phyloP scores from a whole-genome alignment of 129 eudicot species.

The Escallonia herrerae region DNA sequence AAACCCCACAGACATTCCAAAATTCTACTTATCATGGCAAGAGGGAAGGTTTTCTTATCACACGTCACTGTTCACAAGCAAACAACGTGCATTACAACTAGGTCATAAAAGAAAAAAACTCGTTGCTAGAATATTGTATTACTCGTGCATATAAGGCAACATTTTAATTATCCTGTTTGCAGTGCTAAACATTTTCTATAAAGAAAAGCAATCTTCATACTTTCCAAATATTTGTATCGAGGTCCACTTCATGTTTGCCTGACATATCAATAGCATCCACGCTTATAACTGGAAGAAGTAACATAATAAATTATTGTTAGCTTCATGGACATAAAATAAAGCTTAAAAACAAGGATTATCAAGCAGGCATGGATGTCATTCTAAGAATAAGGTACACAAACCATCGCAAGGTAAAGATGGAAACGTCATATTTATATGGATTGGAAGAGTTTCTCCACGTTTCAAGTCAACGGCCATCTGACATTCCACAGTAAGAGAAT shows the following conservation, averaged over 20 bases:
- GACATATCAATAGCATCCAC: conserved; percentile 99
- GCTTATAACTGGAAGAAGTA: conserved; percentile 63
- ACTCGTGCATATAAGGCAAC: background rate
- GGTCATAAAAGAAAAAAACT: no score
- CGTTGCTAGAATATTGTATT: no score
- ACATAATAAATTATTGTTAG: background rate
- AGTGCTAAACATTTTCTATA: background rate
- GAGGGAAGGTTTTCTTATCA: no score
- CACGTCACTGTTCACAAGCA: no score
- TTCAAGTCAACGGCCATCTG: conserved; percentile 95
- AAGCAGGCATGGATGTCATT: conserved; percentile 7
- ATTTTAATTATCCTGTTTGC: background rate
- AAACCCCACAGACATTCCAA: no score
- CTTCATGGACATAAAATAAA: background rate
- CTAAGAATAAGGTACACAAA: conserved; percentile 22
- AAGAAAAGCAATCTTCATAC: conserved; percentile 31
- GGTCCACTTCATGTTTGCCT: conserved; percentile 98
- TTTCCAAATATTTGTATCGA: conserved; percentile 99
- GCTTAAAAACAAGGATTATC: background rate
- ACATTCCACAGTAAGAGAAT: conserved; percentile 9
- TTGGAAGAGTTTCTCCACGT: conserved; percentile 98
- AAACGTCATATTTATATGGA: conserved; percentile 91
- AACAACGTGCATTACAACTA: no score
- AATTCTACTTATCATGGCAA: no score
- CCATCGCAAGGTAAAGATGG: conserved; percentile 99